Evolutionary conservation across 192 early-diverging fungal species (phyloP), one percentile per base, ranked within the genome.

Genomic region (Dispira parvispora): DNA sequence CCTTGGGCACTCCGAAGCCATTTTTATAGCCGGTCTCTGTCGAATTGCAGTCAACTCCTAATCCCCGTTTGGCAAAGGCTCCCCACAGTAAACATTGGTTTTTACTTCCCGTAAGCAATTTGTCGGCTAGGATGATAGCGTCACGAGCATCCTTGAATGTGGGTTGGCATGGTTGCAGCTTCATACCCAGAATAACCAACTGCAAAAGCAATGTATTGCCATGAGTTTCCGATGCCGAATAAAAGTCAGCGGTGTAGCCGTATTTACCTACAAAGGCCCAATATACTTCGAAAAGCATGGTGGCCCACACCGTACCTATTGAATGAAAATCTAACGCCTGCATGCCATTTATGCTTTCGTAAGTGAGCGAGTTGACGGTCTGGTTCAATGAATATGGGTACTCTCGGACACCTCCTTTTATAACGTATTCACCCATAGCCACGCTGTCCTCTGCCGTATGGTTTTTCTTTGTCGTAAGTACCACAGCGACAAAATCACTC

Each of bases 51-150:
- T 80, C 77, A 2, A 73, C 64, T 3, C 94, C 94, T 43, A 98
- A 71, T 25, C 94, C 94, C 50, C 94, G 84, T 71, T 89, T 92
- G 21, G 94, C 83, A 78, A 98, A 90, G 27, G 71, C 88, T 62
- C 55, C 71, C 81, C 86, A 88, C 52, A 90, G 77, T 52, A 78
- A 69, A 68, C 88, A 90, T 46, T 76, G 66, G 69, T 87, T 84
- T 23, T 77, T 68, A 58, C 84, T 84, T 14, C 71, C 70, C 9
- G 84, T 87, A 50, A 84, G 69, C 62, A 78, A 62, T 54, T 76
- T 61, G 62, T 87, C 84, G 21, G 87, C 87, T 54, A 76, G 69
- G 25, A 90, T 46, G 26, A 88, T 88, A 26, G 87, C 83, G 61
- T 87, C 76, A 70, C 88, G 81, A 2, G 88, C 82, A 53, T 80